Base-by-base conservation (phyloP, 345 rosid species). In the Lepidium didymum region DNA sequence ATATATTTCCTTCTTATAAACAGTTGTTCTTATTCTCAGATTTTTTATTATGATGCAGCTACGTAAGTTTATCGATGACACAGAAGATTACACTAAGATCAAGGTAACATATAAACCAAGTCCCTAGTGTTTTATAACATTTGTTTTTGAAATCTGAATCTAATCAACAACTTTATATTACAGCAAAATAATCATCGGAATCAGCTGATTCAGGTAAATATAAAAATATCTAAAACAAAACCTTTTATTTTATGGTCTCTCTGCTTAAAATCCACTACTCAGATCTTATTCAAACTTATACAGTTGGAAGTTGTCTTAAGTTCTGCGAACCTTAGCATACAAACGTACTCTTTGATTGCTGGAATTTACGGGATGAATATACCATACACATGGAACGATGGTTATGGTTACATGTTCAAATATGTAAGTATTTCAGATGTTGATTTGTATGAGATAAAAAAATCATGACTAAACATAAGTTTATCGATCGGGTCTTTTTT, bases 141-240 rank as follows among this genome's bases (percentile, higher is more conserved):
- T 21, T 21, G 23, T 21, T 21, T 21, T 21, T 21, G 23, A 21
- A 16, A 55, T 55, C 40, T 18, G 23, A 51, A 50, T 8, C 35
- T 59, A 33, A 18, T 56, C 25, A 62, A 36, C 23, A 33, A 13
- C 25, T 23, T 40, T 34, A 42, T 3, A 1, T 43, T 23, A 70
- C 92, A 94, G 99, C 89, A 91, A 31, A 97, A 94, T 81, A 94
- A 87, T 71, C 95, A 88, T 78, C 83, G 99, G 27, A 94, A 94
- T 70, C 96, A 91, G 84, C 86, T 94, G n/a, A 94, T 94, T 82
- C 96, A 91, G 91, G 97, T 91, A 14, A 64, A 40, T 21, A 21
- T 1, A 21, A 21, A 2, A 21, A 1, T 34, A 21, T 21, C 23
- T 21, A 21, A 21, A 21, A 21, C 23, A 21, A 21, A 21, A 2